Evolutionary conservation across 2,329 filamentous ascomycete species (phyloP), one percentile per base, ranked within the genome.

Genomic region (Domatiomyces catenatus): DNA sequence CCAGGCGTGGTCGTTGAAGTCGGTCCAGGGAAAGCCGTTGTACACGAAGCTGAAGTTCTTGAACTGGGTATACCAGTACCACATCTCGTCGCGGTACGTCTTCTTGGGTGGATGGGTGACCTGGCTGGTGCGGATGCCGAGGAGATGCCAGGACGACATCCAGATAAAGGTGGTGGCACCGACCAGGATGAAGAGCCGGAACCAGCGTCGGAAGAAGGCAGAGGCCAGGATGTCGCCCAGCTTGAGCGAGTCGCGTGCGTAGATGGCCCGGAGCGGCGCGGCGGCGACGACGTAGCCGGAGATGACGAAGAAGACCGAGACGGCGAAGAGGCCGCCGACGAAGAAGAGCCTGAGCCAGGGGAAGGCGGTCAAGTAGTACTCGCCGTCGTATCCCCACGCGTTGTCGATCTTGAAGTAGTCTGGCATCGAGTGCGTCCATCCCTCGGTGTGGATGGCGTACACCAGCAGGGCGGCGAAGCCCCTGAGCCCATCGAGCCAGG

Each of bases 381-480:
- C 64, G 54, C 69, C 66, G 1, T 73, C 59, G 57, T 72, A 72
- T 36, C 75, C 71, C 53, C 69, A 82, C 8, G 69, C 70, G 44
- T 73, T 72, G 57, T 80, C 75, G 19, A 80, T 65, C 1, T 68
- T 62, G 10, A 57, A 48, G 44, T 67, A 66, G 42, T 65, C 65
- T 0, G 60, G 59, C 1, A 53, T 62, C 51, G 60, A 67, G 62
- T 79, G 80, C 46, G 70, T 71, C 77, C 76, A 80, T 2, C 77
- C 62, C 56, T 75, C 64, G 60, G 81, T 72, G 62, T 82, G 77
- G 49, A 81, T 76, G 56, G 73, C 69, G 62, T 83, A 84, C n/a
- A 84, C 81, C 28, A 83, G 62, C 28, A 84, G 71, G 2, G 81
- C 78, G 3, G 80, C 80, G 54, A 84, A 81, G 2, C 81, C 81